Base-by-base conservation (phyloP, 768 basidiomycete species). In the Phylloporus arenicola region DNA sequence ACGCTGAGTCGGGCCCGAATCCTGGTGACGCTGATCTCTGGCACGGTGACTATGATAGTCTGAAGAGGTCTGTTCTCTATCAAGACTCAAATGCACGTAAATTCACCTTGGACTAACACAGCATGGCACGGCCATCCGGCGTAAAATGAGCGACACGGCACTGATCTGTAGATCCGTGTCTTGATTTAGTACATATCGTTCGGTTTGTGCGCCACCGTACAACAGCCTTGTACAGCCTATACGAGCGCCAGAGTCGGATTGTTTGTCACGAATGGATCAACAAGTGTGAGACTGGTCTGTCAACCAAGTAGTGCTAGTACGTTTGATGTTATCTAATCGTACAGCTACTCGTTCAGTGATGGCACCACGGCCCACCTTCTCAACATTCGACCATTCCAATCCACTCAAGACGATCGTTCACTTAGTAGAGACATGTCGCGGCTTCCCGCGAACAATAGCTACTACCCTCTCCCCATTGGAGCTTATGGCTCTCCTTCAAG, bases 1-100 rank as follows among this genome's bases (percentile, higher is more conserved):
- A 79, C 45, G 76, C 76, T 4, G 71, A 80, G 51, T 74, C 75
- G 27, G 77, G 81, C 5, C 35, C 76, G 19, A 78, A 77, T 57
- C 79, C 80, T 39, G 81, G 81, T 34, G 81, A 84, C 52, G 75
- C 77, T 45, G 75, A 83, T 55, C 53, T 68, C 48, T 83, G 80
- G 70, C 80, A 81, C 35, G 82, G 81, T 16, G 73, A 77, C 52
- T 50, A 66, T 38, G 64, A 73, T 45, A 72, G 74, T 9, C 61
- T 81, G 47, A 54, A 69, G 47, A 57, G 62, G 76, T 77, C 45
- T 1, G 64, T 41, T 37, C 38, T 40, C 34, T 41, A 17, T 13
- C 9, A 19, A 37, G 31, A 22, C 29, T 10, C 34, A 6, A 30
- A 17, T 19, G 13, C 4, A 24, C 7, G 4, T 20, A 24, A 12